Percentiles rank a stretch among this genome's conserved stretches.
Conservation (phyloP, 495 filamentous ascomycete genomes). For the Penicillium antarcticum region DNA sequence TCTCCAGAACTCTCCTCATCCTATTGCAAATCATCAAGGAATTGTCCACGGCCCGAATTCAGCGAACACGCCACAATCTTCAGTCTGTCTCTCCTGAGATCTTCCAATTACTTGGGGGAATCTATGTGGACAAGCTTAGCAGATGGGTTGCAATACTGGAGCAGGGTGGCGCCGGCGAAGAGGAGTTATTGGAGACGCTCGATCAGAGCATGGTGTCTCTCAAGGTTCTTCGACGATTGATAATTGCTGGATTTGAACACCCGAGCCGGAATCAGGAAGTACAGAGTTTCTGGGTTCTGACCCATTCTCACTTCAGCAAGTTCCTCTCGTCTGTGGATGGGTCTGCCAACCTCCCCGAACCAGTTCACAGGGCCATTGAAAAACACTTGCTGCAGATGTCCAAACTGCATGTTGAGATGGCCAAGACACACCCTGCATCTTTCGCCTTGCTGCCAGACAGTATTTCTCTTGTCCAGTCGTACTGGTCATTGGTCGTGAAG, state of each 20-base stretch:
- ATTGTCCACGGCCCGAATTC: slow-evolving; percentile 72
- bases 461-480: slow-evolving; percentile 67
- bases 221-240: slow-evolving; percentile 74
- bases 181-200: slow-evolving; percentile 56
- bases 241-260: slow-evolving; percentile 77
- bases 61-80: slow-evolving; percentile 64
- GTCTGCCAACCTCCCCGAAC: slow-evolving; percentile 21
- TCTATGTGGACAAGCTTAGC: slow-evolving; percentile 74
- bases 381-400: slow-evolving; percentile 86
- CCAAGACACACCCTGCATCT: slow-evolving; percentile 65
- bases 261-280: slow-evolving; percentile 76
- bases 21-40: slow-evolving; percentile 87
- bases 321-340: slow-evolving; percentile 50
- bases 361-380: slow-evolving; percentile 54
- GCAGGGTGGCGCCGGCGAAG: slow-evolving; percentile 52
- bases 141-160: slow-evolving; percentile 64
- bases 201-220: slow-evolving; percentile 74
- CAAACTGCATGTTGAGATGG: slow-evolving; percentile 88
- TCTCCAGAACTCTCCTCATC: slow-evolving; percentile 71
- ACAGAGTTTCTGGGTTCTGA: slow-evolving; percentile 70
- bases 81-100: slow-evolving; percentile 76
- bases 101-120: slow-evolving; percentile 66
- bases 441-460: slow-evolving; percentile 80
- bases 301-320: slow-evolving; percentile 66
- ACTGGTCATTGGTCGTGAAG: slow-evolving; percentile 75